Conservation (phyloP, 2,329 filamentous ascomycete genomes). For the Hymenoscyphus linearis region DNA sequence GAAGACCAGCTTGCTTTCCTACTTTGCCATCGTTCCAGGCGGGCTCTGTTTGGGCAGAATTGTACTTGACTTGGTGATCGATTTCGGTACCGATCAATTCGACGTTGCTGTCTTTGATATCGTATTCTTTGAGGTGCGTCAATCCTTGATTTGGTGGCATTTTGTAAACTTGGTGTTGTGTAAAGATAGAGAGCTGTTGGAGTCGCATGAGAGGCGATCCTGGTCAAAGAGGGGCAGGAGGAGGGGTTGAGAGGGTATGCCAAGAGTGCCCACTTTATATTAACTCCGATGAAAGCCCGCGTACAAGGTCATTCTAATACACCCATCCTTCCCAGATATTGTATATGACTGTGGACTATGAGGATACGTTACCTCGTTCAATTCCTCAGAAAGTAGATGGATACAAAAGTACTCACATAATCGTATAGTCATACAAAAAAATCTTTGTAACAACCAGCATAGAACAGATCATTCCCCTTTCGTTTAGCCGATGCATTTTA, state of each 20-base stretch:
- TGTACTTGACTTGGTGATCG: slow-evolving; percentile 64
- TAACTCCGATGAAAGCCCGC: too few relatives aligned
- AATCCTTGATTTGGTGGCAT: slow-evolving; percentile 60
- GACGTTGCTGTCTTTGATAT: slow-evolving; percentile 64
- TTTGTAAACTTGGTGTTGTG: slow-evolving; percentile 26
- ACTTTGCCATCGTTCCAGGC: slow-evolving; percentile 59
- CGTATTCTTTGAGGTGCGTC: slow-evolving; percentile 58
- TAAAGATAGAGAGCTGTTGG: background rate
- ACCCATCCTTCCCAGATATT: too few relatives aligned
- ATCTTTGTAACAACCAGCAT: too few relatives aligned
- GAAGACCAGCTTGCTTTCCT: slow-evolving; percentile 48
- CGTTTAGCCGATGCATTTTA: too few relatives aligned
- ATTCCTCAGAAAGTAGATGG: too few relatives aligned
- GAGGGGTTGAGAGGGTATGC: background rate
- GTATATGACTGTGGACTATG: too few relatives aligned
- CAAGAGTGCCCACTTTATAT: background rate
- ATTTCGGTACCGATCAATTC: slow-evolving; percentile 59
- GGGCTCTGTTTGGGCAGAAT: slow-evolving; percentile 58
- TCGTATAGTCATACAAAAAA: too few relatives aligned
- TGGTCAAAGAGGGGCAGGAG: too few relatives aligned
- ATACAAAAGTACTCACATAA: too few relatives aligned
- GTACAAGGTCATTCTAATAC: too few relatives aligned
- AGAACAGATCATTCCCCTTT: too few relatives aligned
- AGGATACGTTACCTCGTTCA: too few relatives aligned
- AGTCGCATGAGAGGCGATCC: background rate